Evolutionary conservation across 2,329 filamentous ascomycete species (phyloP).

Genomic region (Penicillium sp.): DNA sequence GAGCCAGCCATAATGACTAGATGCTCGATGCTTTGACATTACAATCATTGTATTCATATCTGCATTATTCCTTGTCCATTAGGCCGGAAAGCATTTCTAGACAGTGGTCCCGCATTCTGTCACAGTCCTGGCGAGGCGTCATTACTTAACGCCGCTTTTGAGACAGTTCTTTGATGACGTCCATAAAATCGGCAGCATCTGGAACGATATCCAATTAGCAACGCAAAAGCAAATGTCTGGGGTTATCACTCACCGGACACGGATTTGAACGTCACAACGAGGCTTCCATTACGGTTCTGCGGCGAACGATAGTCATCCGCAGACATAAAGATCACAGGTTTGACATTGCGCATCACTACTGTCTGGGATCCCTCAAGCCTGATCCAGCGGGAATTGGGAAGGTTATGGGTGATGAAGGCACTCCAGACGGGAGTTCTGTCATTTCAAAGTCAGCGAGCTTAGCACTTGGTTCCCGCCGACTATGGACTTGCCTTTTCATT

Average conservation of each 20-base stretch:
- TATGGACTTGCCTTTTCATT: constrained; percentile 46
- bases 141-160: not conserved
- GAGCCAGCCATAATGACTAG: not conserved
- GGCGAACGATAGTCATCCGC: constrained; percentile 49
- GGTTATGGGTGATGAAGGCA: constrained; percentile 54
- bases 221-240: not conserved
- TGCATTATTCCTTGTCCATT: constrained; percentile 25
- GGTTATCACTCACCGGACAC: constrained; percentile 28
- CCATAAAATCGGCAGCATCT: constrained; percentile 44
- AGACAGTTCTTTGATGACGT: constrained; percentile 34
- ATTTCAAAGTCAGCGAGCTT: not conserved
- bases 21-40: constrained; percentile 13
- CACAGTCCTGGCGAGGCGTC: not conserved
- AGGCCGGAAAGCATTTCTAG: too few relatives aligned
- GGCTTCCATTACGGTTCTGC: constrained; percentile 36
- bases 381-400: constrained; percentile 52
- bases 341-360: constrained; percentile 53
- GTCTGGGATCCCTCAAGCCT: constrained; percentile 43
- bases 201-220: not conserved
- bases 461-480: not conserved
- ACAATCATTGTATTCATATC: constrained; percentile 24
- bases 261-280: constrained; percentile 42
- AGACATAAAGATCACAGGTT: constrained; percentile 55
- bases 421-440: constrained; percentile 61
- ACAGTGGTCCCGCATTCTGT: too few relatives aligned